These are phyloP conservation scores for Dactylella cylindrospora DNA, from an alignment of 2,329 filamentous ascomycete genomes.

Conservation along the genomic window DNA sequence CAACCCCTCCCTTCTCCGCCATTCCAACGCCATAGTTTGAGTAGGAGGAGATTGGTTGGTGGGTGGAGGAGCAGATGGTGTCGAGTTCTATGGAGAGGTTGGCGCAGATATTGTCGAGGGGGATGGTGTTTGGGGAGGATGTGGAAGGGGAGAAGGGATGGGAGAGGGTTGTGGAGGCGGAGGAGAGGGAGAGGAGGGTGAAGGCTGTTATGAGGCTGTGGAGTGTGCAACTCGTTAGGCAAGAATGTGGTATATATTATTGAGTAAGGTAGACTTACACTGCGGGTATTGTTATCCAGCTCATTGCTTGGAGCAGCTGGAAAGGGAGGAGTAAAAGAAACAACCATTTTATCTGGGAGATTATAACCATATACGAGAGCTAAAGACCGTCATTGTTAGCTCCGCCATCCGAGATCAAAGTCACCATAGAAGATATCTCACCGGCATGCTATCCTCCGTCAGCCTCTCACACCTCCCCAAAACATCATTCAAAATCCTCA, in stretches of 20 bases:
- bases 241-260: not conserved
- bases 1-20: conserved; percentile 19
- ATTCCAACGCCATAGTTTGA: conserved; percentile 36
- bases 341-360: conserved; percentile 82
- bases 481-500: conserved; percentile 34
- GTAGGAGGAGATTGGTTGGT: conserved; percentile 9
- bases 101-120: conserved; percentile 38
- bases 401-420: not conserved
- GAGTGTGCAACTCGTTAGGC: not conserved
- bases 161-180: conserved; percentile 21
- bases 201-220: conserved; percentile 19
- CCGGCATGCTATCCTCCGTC: conserved; percentile 32
- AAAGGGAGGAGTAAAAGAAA: conserved; percentile 79
- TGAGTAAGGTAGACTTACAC: conserved; percentile 19
- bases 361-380: conserved; percentile 76
- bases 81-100: conserved; percentile 37
- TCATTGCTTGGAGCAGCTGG: conserved; percentile 66
- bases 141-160: conserved; percentile 10
- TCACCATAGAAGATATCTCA: conserved; percentile 4
- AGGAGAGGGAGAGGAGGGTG: conserved; percentile 34
- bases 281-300: conserved; percentile 76
- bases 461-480: conserved; percentile 36
- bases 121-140: conserved; percentile 17
- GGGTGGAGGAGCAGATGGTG: conserved; percentile 27
- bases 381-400: not conserved